Conservation (phyloP, 2,329 filamentous ascomycete species). For the Aspergillus chevalieri region DNA sequence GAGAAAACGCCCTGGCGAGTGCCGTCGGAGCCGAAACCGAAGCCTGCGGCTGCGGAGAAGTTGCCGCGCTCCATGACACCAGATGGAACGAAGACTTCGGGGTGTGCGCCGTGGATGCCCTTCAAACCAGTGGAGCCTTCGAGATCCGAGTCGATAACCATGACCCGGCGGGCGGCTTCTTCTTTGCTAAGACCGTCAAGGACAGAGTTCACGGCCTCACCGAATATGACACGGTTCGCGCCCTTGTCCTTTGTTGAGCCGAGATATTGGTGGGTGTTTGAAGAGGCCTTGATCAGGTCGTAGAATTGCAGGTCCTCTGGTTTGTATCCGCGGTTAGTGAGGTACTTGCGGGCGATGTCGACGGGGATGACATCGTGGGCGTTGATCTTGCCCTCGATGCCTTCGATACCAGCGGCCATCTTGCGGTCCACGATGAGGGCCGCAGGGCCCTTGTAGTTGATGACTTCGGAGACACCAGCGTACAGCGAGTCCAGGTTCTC, state of each 20-base stretch:
- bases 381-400: conserved; percentile 27
- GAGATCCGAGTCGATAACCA: conserved; percentile 38
- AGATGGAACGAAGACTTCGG: conserved; percentile 33
- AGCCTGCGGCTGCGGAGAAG: conserved; percentile 36
- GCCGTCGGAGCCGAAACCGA: conserved; percentile 32
- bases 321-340: conserved; percentile 32
- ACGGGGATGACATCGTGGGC: conserved; percentile 37
- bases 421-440: conserved; percentile 25
- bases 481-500: conserved; percentile 35
- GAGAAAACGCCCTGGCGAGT: conserved; percentile 34
- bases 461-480: conserved; percentile 23
- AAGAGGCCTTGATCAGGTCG: conserved; percentile 26
- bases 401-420: conserved; percentile 35
- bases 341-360: conserved; percentile 31
- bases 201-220: conserved; percentile 33
- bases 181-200: conserved; percentile 32
- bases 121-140: conserved; percentile 37
- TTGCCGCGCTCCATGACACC: conserved; percentile 39
- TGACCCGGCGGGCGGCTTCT: conserved; percentile 31
- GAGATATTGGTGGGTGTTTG: conserved; percentile 27
- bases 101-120: conserved; percentile 30
- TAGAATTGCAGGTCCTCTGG: conserved; percentile 28
- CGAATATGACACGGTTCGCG: conserved; percentile 34
- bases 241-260: conserved; percentile 32
- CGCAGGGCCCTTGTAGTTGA: conserved; percentile 30